Percentiles rank a stretch among this genome's conserved stretches.
Evolutionary conservation across 495 filamentous ascomycete genomes (phyloP).

Genomic region (Aspergillus ostianus): DNA sequence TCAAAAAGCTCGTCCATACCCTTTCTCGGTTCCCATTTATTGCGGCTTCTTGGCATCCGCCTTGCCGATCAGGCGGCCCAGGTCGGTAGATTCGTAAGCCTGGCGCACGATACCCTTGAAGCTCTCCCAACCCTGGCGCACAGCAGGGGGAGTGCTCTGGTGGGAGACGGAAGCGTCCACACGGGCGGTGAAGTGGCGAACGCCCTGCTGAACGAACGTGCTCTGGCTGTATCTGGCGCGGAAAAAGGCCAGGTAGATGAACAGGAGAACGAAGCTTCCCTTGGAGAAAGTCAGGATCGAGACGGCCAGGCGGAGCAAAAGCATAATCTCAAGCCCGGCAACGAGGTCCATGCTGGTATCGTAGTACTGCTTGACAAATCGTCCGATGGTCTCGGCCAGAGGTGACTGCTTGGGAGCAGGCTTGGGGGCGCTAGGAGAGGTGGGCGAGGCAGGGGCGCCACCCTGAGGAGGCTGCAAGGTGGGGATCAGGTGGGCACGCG

Average conservation of each 20-base stretch:
- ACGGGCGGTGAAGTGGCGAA: slow-evolving; percentile 68
- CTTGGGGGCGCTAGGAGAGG: slow-evolving; percentile 48
- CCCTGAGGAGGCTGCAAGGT: slow-evolving; percentile 43
- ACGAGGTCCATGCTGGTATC: slow-evolving; percentile 85
- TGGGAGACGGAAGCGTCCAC: slow-evolving; percentile 79
- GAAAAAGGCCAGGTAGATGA: slow-evolving; percentile 87
- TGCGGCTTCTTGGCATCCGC: slow-evolving; percentile 57
- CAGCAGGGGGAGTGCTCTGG: slow-evolving; percentile 83
- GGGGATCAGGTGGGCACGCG: slow-evolving; percentile 53
- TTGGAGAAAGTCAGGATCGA: slow-evolving; percentile 81
- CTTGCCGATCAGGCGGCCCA: slow-evolving; percentile 65
- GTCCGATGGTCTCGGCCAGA: slow-evolving; percentile 75
- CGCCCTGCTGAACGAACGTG: slow-evolving; percentile 79
- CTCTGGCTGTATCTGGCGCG: slow-evolving; percentile 89
- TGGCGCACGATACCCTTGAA: slow-evolving; percentile 72
- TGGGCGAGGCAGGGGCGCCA: slow-evolving; percentile 51
- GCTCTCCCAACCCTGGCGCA: slow-evolving; percentile 75
- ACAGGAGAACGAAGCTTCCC: slow-evolving; percentile 83
- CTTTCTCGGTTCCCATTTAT: slow-evolving; percentile 27
- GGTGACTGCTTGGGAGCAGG: slow-evolving; percentile 62
- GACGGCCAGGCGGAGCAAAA: slow-evolving; percentile 79
- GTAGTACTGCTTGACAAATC: slow-evolving; percentile 97
- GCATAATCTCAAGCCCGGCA: slow-evolving; percentile 68
- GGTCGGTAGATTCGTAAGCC: slow-evolving; percentile 76
- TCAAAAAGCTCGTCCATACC: not conserved